Base-by-base conservation (phyloP, 2,329 filamentous ascomycete genomes). In the Ambrosiella cleistominuta region DNA sequence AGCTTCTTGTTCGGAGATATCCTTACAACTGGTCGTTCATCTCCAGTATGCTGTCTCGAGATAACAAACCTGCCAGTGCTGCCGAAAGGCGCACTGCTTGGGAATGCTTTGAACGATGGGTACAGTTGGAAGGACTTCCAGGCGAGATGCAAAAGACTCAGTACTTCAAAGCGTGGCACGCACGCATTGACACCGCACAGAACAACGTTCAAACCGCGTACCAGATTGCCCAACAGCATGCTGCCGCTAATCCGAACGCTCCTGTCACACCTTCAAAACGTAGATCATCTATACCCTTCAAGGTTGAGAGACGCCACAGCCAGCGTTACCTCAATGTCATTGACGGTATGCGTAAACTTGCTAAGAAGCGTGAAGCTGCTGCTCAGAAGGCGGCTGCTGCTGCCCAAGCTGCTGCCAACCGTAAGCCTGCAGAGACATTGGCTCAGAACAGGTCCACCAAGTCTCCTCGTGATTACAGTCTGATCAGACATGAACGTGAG, bases 81-180 rank as follows among this genome's bases (percentile, higher is more conserved):
- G 82, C 88, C 9, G 91, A 97, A 67, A 80, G 93, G 62, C 81
- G 93, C 53, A 97, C 91, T 2, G 89, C 91, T 0, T 98, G 93
- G 93, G 93, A 98, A 71, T 98, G 93, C 67, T 98, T 98, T 65
- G 93, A 98, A 70, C 81, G 93, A 49, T 98, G 91, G 91, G 86
- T 96, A 57, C 83, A 86, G 64, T 74, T 97, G 11, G 93, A 97
- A 70, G 89, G 90, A 1, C 74, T 96, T 42, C 91, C 93, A 3
- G 81, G 85, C 9, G 93, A 98, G 63, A 94, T 97, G 85, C 83
- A 86, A 15, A 95, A 95, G 71, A 95, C 88, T 0, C 85, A 90
- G 50, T 98, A 97, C 68, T 98, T 97, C 75, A 88, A 89, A 66
- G 71, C 78, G 1, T 84, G 83, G 66, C 81, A 79, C 62, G 71